Conservation (phyloP, 2,329 filamentous ascomycete species). For the Colletotrichum chlorophyti region DNA sequence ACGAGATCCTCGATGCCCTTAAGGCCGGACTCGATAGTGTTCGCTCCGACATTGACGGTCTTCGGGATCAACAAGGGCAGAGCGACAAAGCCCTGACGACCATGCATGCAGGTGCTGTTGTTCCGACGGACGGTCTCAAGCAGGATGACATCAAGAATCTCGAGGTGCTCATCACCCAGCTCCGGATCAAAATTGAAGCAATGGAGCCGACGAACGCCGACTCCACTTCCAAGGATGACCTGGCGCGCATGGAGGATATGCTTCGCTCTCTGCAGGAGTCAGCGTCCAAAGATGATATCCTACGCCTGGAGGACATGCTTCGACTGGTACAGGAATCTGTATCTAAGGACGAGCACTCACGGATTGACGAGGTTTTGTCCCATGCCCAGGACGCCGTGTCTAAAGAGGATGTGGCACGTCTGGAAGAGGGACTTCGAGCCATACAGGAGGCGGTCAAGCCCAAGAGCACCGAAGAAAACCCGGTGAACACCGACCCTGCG, state of each 20-base stretch:
- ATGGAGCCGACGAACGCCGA: slow-evolving; percentile 58
- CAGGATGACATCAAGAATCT: slow-evolving; percentile 84
- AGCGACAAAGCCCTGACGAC: slow-evolving; percentile 58
- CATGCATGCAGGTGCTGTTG: slow-evolving; percentile 58
- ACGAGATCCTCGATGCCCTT: slow-evolving; percentile 88
- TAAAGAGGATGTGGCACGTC: slow-evolving; percentile 53
- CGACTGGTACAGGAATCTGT: slow-evolving; percentile 42
- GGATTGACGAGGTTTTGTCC: slow-evolving; percentile 56
- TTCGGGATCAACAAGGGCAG: slow-evolving; percentile 64
- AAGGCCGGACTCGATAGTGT: slow-evolving; percentile 81
- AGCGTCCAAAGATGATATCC: slow-evolving; percentile 46
- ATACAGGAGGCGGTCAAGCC: slow-evolving; percentile 58
- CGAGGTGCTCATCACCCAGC: slow-evolving; percentile 81
- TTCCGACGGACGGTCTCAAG: slow-evolving; percentile 61
- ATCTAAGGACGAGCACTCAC: slow-evolving; percentile 33
- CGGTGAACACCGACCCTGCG: slow-evolving; percentile 54
- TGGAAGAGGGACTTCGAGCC: slow-evolving; percentile 53
- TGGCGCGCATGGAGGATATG: slow-evolving; percentile 51
- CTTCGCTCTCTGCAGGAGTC: slow-evolving; percentile 42
- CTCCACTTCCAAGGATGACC: slow-evolving; percentile 46
- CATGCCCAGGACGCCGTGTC: slow-evolving; percentile 54
- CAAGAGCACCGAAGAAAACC: slow-evolving; percentile 5
- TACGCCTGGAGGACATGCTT: slow-evolving; percentile 52
- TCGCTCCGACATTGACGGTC: slow-evolving; percentile 76
- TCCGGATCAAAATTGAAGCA: slow-evolving; percentile 84